Conservation (phyloP, 306 rosid genomes). For the Cicer pinnatifidum region DNA sequence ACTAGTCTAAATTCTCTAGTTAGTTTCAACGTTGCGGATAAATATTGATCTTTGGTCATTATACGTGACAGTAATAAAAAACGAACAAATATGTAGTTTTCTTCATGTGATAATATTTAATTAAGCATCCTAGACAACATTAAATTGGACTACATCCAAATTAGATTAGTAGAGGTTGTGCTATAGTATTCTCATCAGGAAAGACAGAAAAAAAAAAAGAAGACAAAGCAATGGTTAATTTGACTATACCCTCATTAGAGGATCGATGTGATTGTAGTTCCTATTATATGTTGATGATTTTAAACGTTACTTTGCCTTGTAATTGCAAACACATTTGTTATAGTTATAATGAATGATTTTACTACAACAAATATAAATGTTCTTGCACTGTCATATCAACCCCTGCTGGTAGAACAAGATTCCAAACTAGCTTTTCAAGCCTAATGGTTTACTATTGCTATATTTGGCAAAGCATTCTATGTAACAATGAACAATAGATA, state of each 20-base stretch:
- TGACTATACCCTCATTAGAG: background rate
- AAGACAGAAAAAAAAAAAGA: background rate
- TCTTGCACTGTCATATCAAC: background rate
- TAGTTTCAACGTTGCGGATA: background rate
- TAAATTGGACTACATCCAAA: background rate
- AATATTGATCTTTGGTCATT: background rate
- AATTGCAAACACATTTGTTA: background rate
- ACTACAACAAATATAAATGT: background rate
- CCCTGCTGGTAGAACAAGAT: background rate
- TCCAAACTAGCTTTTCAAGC: constrained; percentile 5
- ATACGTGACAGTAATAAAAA: background rate
- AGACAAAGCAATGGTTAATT: background rate
- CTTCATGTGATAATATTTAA: background rate
- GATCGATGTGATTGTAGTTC: background rate
- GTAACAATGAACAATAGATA: background rate
- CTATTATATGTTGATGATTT: no score
- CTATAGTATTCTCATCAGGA: background rate
- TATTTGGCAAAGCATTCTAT: background rate
- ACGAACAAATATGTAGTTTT: background rate
- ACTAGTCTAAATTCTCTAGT: background rate
- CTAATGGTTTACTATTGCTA: background rate
- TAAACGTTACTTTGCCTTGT: background rate
- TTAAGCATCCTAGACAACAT: background rate
- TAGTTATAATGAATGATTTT: background rate
- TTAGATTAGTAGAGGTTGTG: background rate